Evolutionary conservation across 768 basidiomycete genomes (phyloP), one percentile per base, ranked within the genome.

Genomic region (Tricholoma saponaceum): DNA sequence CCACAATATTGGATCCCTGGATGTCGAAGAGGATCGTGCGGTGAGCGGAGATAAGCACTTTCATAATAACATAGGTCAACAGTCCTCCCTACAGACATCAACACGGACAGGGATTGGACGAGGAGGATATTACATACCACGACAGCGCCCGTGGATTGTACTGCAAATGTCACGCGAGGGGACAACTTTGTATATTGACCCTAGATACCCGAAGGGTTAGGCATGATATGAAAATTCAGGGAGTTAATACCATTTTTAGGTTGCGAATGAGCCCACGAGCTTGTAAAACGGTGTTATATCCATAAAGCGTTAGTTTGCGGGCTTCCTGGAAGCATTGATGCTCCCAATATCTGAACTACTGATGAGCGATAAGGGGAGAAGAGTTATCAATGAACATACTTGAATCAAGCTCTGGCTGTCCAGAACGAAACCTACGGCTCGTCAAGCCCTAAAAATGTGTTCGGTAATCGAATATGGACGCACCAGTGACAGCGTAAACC

Each of bases 141-240:
- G 43, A 87, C 68, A 5, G 83, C 81, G 1, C 86, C 85, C 47
- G 78, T 53, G 30, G 74, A 76, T 64, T 86, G 85, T 6, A 83
- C 82, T 18, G 78, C 74, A 68, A 88, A 87, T 2, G 85, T 82
- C 32, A 79, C 79, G 8, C 84, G 82, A 46, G 86, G 86, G 33
- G 85, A 83, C 43, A 87, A 76, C 70, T 87, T 87, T 22, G 78
- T 77, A 63, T 79, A 74, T 65, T 78, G 77, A 33, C 72, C 75
- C 65, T 68, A 39, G 32, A 37, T 3, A 33, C 7, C n/a, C 22
- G 14, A 16, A 33, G 12, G 18, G 16, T 14, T 5, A 35, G 4
- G 18, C 1, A 20, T 13, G 43, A 44, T 0, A 2, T 10, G 4
- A 12, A 23, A 22, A 22, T 5, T 7, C n/a, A 4, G 9, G 12